These are phyloP conservation scores for Scheffersomyces spartinae DNA, from an alignment of 805 yeast species.

Conservation along the genomic window DNA sequence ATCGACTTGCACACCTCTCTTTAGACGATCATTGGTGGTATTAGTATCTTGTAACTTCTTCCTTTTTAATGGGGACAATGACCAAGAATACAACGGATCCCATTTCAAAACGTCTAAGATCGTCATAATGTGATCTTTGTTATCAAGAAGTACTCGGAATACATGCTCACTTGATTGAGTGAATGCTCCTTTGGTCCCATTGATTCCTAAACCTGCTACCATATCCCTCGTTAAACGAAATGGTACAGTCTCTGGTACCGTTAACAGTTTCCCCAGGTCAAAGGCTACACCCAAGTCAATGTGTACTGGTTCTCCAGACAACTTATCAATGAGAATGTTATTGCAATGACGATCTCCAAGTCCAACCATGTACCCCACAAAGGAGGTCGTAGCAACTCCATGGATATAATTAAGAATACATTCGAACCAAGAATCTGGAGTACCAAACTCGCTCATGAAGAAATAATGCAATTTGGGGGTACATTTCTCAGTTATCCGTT, in stretches of 20 bases:
- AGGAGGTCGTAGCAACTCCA: constrained; percentile 76
- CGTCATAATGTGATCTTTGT: constrained; percentile 61
- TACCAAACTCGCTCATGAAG: constrained; percentile 54
- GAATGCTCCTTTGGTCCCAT: constrained; percentile 76
- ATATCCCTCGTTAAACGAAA: constrained; percentile 84
- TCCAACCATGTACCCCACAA: constrained; percentile 82
- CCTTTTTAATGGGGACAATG: constrained; percentile 62
- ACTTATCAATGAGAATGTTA: constrained; percentile 70
- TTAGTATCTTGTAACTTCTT: constrained; percentile 37
- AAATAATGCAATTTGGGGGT: constrained; percentile 61
- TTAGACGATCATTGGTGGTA: constrained; percentile 1
- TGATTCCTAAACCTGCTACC: constrained; percentile 84
- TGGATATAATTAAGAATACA: constrained; percentile 55
- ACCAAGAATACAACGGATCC: constrained; percentile 93
- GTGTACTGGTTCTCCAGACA: constrained; percentile 88
- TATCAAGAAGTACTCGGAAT: constrained; percentile 50
- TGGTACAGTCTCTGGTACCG: constrained; percentile 90
- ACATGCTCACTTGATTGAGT: constrained; percentile 63
- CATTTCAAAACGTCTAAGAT: constrained; percentile 77
- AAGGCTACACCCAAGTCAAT: constrained; percentile 95
- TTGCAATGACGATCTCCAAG: constrained; percentile 93
- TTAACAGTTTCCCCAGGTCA: constrained; percentile 78
- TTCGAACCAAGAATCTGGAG: constrained; percentile 65
- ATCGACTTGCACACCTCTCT: constrained; percentile 15
- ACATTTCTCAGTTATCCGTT: constrained; percentile 36